Conservation (phyloP, 495 filamentous ascomycete genomes). For the Staphylotrichum longicolle region DNA sequence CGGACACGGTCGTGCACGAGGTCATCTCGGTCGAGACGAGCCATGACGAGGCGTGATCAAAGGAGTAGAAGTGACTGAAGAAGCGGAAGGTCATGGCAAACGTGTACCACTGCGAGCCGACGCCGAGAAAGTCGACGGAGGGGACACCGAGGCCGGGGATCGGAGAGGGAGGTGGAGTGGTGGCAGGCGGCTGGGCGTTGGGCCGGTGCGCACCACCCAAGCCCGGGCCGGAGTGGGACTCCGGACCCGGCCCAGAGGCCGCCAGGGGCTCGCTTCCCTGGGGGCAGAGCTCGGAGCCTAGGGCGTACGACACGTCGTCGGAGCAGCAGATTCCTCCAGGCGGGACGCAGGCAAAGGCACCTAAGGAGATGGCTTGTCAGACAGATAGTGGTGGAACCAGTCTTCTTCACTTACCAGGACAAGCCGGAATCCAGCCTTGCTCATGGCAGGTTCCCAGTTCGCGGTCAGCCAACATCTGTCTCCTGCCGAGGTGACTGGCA, state of each 20-base stretch:
- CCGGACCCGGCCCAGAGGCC: not conserved
- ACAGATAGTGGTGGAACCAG: not conserved
- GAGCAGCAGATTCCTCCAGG: constrained; percentile 22
- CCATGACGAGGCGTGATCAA: not conserved
- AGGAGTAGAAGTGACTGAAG: not conserved
- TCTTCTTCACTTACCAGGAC: constrained; percentile 11
- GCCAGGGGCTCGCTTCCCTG: constrained; percentile 6
- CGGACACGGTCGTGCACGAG: constrained; percentile 1
- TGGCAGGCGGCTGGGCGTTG: not conserved
- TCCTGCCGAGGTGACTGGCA: not conserved
- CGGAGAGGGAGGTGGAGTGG: not conserved
- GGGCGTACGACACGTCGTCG: constrained; percentile 15
- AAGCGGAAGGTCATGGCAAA: constrained; percentile 7
- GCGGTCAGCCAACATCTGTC: not conserved
- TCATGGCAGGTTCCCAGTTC: not conserved
- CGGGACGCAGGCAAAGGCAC: constrained; percentile 17
- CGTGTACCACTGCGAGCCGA: constrained; percentile 7
- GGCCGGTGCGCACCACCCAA: no score
- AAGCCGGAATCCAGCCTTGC: constrained; percentile 19
- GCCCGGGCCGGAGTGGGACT: not conserved
- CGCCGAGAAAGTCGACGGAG: not conserved
- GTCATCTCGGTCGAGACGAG: not conserved
- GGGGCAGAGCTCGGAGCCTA: constrained; percentile 13
- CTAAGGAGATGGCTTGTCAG: not conserved
- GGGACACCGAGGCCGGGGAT: not conserved